phyloP scores from a whole-genome alignment of 169 alveolate genomes.

The Ichthyophthirius multifiliis region DNA sequence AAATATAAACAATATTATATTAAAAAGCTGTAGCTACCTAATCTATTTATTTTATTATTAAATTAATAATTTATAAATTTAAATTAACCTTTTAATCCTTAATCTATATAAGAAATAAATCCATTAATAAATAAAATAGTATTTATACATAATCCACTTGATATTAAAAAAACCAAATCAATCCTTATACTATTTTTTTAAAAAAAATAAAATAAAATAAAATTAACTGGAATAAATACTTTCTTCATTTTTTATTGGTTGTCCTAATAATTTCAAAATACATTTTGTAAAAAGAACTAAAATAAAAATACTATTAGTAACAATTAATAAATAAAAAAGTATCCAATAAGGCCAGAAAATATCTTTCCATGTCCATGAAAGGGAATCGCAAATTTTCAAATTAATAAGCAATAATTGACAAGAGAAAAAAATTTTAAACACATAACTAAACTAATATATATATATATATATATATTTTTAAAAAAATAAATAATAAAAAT shows the following conservation, averaged over 20 bases:
- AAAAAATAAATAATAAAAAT: too few relatives aligned
- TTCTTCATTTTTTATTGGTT: not conserved
- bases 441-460: not conserved
- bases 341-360: constrained; percentile 5
- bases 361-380: not conserved
- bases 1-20: too few relatives aligned
- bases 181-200: not conserved
- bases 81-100: too few relatives aligned
- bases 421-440: not conserved
- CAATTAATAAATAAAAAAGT: not conserved
- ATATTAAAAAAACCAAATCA: not conserved
- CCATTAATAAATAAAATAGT: not conserved
- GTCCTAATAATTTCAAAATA: not conserved
- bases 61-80: too few relatives aligned
- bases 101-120: not conserved
- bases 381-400: not conserved
- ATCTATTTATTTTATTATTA: too few relatives aligned
- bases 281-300: not conserved
- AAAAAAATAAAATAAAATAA: not conserved
- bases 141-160: not conserved
- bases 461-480: too few relatives aligned
- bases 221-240: not conserved
- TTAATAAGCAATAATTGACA: not conserved
- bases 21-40: too few relatives aligned
- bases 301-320: not conserved